Evolutionary conservation across 2,329 filamentous ascomycete species (phyloP).

Genomic region (Fusarium verticillioides): DNA sequence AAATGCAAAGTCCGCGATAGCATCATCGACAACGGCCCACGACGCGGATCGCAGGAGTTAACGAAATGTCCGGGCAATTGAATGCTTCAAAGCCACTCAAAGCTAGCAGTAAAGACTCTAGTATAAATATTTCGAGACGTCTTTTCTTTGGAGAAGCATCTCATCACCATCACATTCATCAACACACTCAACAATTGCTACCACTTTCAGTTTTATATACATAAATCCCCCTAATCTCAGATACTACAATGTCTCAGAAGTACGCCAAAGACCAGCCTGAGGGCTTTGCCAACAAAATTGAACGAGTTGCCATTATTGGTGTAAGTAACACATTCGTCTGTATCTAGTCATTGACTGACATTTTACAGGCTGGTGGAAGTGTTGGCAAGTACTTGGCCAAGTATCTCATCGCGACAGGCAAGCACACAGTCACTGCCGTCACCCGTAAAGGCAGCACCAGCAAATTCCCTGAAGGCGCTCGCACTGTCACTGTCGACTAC

Average conservation of each 20-base stretch:
- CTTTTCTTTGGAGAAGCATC: neutral
- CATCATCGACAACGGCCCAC: conserved; percentile 3
- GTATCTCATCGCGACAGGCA: conserved; percentile 58
- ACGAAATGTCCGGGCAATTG: neutral
- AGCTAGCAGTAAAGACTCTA: accelerated
- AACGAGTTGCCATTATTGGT: conserved; percentile 59
- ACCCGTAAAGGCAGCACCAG: conserved; percentile 56
- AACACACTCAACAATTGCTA: neutral
- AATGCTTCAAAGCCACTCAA: accelerated
- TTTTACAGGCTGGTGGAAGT: conserved; percentile 54
- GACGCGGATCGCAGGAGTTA: conserved; percentile 3
- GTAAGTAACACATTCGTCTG: conserved; percentile 48
- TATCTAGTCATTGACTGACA: neutral
- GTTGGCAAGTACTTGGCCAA: conserved; percentile 53
- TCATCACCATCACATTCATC: neutral
- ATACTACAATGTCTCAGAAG: conserved; percentile 34
- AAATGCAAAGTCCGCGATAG: conserved; percentile 7
- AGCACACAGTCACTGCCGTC: conserved; percentile 63
- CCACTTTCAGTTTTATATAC: no score
- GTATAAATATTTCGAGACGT: neutral
- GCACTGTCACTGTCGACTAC: conserved; percentile 57
- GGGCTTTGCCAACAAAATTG: conserved; percentile 55
- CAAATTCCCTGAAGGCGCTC: conserved; percentile 57
- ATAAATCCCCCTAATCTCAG: neutral
- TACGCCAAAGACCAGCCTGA: conserved; percentile 51